These are phyloP conservation scores for Chalara sp. DNA, from an alignment of 2,329 filamentous ascomycete species.

Conservation along the genomic window DNA sequence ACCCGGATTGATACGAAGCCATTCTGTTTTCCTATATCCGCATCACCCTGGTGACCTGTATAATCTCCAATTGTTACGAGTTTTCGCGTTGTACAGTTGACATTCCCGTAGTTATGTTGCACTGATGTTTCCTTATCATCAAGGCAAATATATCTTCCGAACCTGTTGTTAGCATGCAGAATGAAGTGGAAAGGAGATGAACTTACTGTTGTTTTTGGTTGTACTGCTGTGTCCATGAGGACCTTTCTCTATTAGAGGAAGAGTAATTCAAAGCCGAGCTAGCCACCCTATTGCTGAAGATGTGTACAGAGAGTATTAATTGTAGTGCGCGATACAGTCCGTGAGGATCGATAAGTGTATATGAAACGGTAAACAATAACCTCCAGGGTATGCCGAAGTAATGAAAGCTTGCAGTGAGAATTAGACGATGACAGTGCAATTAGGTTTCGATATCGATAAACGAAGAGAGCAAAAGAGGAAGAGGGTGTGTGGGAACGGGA, in stretches of 20 bases:
- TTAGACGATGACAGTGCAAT: neutral
- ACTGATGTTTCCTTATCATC: too few species aligned
- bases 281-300: too few species aligned
- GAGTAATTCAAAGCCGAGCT: too few species aligned
- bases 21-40: slow-evolving; percentile 28
- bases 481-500: slow-evolving; percentile 8
- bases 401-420: neutral
- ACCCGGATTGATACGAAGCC: slow-evolving; percentile 36
- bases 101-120: too few species aligned
- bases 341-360: slow-evolving; percentile 18
- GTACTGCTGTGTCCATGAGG: slow-evolving; percentile 6
- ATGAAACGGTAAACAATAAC: slow-evolving; percentile 15
- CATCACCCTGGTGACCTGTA: slow-evolving; percentile 16
- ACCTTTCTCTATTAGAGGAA: too few species aligned
- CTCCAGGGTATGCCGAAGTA: slow-evolving; percentile 17
- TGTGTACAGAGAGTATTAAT: neutral
- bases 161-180: too few species aligned
- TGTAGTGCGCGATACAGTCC: slow-evolving; percentile 10
- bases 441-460: too few species aligned
- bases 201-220: slow-evolving; percentile 14
- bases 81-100: too few species aligned
- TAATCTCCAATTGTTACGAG: neutral
- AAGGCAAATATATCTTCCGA: too few species aligned
- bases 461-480: neutral
- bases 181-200: slow-evolving; percentile 10